phyloP scores from a whole-genome alignment of 164 flowering plant species.

The Amborella trichopoda region DNA sequence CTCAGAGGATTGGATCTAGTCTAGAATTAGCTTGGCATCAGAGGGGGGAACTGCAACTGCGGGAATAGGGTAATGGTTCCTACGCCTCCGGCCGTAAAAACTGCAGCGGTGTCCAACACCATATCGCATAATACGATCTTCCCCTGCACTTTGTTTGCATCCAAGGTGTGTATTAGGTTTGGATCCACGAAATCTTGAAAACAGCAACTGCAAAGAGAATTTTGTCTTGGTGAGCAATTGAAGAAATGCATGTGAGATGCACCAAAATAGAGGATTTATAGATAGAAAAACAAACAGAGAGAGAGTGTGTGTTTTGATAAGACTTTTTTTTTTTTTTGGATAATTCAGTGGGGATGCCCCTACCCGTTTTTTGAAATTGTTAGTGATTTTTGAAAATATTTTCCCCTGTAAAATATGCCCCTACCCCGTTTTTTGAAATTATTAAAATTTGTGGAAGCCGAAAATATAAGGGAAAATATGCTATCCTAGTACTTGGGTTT shows the following conservation, averaged over 20 bases:
- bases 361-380: no score
- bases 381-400: no score
- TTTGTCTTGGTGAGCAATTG: neutral
- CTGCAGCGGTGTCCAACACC: neutral
- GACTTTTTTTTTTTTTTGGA: no score
- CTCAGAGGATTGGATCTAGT: constrained; percentile 28
- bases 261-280: neutral
- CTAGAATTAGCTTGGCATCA: constrained; percentile 16
- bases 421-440: neutral
- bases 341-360: neutral
- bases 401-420: no score
- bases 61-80: constrained; percentile 35
- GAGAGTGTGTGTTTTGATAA: neutral
- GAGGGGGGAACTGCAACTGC: constrained; percentile 12
- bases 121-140: constrained; percentile 46
- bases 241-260: neutral
- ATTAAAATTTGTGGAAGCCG: no score
- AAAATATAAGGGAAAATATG: no score
- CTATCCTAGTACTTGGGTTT: no score
- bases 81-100: constrained; percentile 18
- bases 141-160: constrained; percentile 21
- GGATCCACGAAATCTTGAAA: no score
- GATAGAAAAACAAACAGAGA: no score
- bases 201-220: neutral
- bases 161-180: no score